Base-by-base conservation (phyloP, 495 filamentous ascomycete species). In the Talaromyces nanjingensis region DNA sequence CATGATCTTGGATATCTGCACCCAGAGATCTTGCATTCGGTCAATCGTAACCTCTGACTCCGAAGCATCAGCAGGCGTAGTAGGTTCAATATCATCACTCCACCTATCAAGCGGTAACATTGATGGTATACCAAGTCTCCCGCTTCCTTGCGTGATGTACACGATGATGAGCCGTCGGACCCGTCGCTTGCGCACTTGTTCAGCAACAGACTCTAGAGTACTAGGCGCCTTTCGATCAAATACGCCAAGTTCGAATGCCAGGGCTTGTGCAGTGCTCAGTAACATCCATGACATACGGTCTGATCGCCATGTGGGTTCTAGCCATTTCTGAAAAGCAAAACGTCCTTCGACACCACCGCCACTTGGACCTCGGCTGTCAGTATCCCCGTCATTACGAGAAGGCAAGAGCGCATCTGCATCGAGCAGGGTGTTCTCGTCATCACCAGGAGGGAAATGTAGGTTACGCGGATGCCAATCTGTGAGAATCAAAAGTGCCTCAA, bases 271-370 rank as follows among this genome's bases (percentile, higher is more conserved):
- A 33, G 90, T 94, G 64, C 92, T 94, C 55, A 98, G 83, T 14
- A 98, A 73, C 91, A 97, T 98, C 96, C 94, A 97, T 67, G 91
- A 96, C 92, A 98, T 96, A 47, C 93, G 89, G 66, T 98, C 94
- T 65, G 91, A 96, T 66, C 93, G 80, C 90, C 92, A 93, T n/a
- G 91, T 92, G 16, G 94, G 94, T 72, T 98, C 94, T 33, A 96
- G 84, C 90, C 94, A 98, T 70, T 91, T 92, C 69, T 92, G 91
- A 60, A 97, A 93, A 25, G 89, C 86, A 12, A 81, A 73, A 84
- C 77, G 72, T 16, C 77, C 83, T 60, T 81, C 80, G 31, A 59
- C 33, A 7, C 86, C 84, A 11, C 87, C 78, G 5, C 79, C 80
- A 22, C 75, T 76, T n/a, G 79, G 71, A 11, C 66, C 69, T 42